Evolutionary conservation across 139 green algal genomes (phyloP), one percentile per base, ranked within the genome.

Genomic region (Diplosphaera chodatii): DNA sequence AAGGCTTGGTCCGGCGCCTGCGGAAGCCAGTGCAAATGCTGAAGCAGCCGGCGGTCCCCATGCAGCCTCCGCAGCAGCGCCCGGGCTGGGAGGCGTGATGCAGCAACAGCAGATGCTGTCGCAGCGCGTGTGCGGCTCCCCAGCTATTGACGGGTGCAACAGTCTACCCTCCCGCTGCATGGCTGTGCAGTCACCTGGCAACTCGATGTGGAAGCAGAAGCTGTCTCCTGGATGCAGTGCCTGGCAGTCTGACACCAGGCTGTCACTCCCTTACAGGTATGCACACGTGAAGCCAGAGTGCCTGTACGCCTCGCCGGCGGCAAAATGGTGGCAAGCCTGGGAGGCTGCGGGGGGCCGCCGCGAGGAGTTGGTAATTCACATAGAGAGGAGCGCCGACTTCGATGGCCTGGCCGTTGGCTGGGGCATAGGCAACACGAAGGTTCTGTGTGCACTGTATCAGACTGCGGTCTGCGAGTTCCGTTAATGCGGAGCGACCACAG

Each of bases 401-500:
- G 90, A 94, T 48, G 90, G 90, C 0, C 55, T 96, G 25, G 90
- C 90, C 3, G 90, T 94, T 10, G 68, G 34, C 2, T 97, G 91
- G 91, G 91, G 91, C 48, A 85, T 95, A 27, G 80, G 80, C 34
- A 85, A 96, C 83, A 93, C 79, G 13, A 84, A 80, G 67, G n/a
- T n/a, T n/a, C n/a, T n/a, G n/a, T n/a, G n/a, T n/a, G n/a, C n/a
- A n/a, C n/a, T n/a, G n/a, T n/a, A n/a, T n/a, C n/a, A n/a, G n/a
- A n/a, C n/a, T n/a, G n/a, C n/a, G n/a, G n/a, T n/a, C n/a, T n/a
- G n/a, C n/a, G n/a, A n/a, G n/a, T n/a, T n/a, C n/a, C n/a, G n/a
- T n/a, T n/a, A n/a, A n/a, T n/a, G n/a, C n/a, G n/a, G n/a, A n/a
- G n/a, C n/a, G n/a, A n/a, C n/a, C n/a, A n/a, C n/a, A n/a, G n/a